A percentile compares a stretch with the other conserved stretches of the same genome.
Conservation (phyloP, 305 asterid genomes). For the Fraxinus sp. region DNA sequence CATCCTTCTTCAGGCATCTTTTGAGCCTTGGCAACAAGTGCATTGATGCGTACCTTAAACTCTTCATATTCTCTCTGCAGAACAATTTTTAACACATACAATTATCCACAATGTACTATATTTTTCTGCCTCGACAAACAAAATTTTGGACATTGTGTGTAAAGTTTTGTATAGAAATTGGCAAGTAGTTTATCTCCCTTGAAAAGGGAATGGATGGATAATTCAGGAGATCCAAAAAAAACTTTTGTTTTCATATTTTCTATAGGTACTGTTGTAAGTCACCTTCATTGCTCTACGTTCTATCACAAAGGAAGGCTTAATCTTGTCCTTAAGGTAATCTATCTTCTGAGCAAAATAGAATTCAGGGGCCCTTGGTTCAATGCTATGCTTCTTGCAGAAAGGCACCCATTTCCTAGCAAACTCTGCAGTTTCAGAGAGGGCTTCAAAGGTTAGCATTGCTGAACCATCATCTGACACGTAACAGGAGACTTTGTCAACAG, state of each 20-base stretch:
- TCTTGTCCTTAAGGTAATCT: conserved; percentile 56
- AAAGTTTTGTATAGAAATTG: background rate
- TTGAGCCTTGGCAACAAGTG: conserved; percentile 62
- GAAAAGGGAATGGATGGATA: background rate
- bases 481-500: conserved; percentile 49
- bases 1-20: conserved; percentile 74
- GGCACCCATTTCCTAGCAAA: conserved; percentile 59
- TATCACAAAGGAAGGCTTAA: conserved; percentile 51
- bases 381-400: conserved; percentile 49
- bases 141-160: background rate
- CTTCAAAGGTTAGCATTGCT: conserved; percentile 53
- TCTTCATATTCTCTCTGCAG: conserved; percentile 53
- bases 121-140: background rate
- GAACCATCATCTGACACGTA: conserved; percentile 54
- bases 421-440: conserved; percentile 51
- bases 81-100: background rate
- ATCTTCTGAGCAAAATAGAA: conserved; percentile 50
- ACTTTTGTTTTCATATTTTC: background rate
- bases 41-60: conserved; percentile 61
- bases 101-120: background rate
- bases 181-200: background rate
- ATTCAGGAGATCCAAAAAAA: background rate
- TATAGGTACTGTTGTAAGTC: background rate
- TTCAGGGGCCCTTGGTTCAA: conserved; percentile 55
- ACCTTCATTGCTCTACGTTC: conserved; percentile 56